Base-by-base conservation (phyloP, 305 asterid species). In the Andrographis paniculata region DNA sequence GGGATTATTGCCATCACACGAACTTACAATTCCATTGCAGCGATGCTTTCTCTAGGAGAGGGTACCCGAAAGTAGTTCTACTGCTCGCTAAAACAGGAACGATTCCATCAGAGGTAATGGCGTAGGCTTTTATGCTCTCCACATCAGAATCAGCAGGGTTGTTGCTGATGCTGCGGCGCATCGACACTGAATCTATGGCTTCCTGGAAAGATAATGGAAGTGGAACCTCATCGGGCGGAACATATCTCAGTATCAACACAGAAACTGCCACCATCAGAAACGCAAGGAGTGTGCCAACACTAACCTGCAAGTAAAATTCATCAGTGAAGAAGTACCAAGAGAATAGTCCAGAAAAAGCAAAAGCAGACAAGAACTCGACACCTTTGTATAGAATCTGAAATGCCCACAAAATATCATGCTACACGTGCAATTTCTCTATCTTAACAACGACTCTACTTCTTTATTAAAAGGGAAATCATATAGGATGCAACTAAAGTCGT, bases 201-300 rank as follows among this genome's bases (percentile, higher is more conserved):
- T 67, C 87, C 64, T 74, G 94, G 43, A 78, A 74, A 23, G 94
- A 80, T 52, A 84, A 40, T 9, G 92, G 88, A 66, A 89, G 61
- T 24, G 98, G 98, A 44, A 89, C 95, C 75, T 67, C 76, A 20
- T 73, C 79, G 0, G 96, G 96, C 39, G 98, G 95, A 53, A 89
- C 83, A 21, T 89, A 89, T 78, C 96, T 84, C 59, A 89, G 84
- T 64, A 89, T 78, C 63, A 85, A 69, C 45, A 89, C 84, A 0
- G 92, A 89, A 58, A 89, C 69, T 9, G 96, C 87, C 51, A 89
- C 98, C 66, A 74, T 71, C 6, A 94, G 82, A 37, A 85, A 89
- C 7, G 98, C 94, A 28, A 89, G 80, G 64, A 89, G 94, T 17
- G 95, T 89, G 21, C 95, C 98, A 50, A 89, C 89, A 76, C 98